These are phyloP conservation scores for Fraxinus xanthoxyloides DNA, from an alignment of 305 asterid species.

Conservation along the genomic window DNA sequence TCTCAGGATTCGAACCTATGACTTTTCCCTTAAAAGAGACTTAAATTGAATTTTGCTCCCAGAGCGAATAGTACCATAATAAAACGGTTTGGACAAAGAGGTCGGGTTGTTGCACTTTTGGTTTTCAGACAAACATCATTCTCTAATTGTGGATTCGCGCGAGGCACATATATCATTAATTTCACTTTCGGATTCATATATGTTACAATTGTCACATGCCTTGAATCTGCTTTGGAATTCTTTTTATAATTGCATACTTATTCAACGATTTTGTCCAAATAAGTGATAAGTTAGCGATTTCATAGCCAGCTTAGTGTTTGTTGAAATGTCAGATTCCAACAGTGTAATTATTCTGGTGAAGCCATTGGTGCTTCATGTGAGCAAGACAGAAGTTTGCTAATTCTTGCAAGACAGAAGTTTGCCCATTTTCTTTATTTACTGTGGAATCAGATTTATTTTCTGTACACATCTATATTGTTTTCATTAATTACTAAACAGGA, in stretches of 20 bases:
- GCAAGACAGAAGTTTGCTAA: neutral
- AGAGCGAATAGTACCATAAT: too few species aligned
- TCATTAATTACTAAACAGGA: neutral
- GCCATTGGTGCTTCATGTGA: neutral
- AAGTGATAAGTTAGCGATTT: neutral
- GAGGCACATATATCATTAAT: neutral
- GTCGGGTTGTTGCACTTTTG: neutral
- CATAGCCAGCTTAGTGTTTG: neutral
- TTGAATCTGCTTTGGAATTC: neutral
- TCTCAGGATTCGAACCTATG: too few species aligned
- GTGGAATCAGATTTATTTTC: neutral
- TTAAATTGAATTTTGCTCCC: too few species aligned
- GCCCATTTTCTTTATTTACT: neutral
- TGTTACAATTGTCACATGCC: neutral
- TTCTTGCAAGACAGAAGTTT: neutral
- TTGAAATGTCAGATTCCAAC: neutral
- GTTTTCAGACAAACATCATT: neutral
- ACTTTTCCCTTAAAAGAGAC: too few species aligned
- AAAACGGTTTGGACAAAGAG: too few species aligned
- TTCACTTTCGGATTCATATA: neutral
- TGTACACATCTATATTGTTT: neutral
- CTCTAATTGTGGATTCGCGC: neutral
- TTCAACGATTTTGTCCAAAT: neutral
- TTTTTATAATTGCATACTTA: neutral
- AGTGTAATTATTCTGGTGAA: neutral